These are phyloP conservation scores for Leucosporidium creatinivorum DNA, from an alignment of 768 basidiomycete species.

Conservation along the genomic window DNA sequence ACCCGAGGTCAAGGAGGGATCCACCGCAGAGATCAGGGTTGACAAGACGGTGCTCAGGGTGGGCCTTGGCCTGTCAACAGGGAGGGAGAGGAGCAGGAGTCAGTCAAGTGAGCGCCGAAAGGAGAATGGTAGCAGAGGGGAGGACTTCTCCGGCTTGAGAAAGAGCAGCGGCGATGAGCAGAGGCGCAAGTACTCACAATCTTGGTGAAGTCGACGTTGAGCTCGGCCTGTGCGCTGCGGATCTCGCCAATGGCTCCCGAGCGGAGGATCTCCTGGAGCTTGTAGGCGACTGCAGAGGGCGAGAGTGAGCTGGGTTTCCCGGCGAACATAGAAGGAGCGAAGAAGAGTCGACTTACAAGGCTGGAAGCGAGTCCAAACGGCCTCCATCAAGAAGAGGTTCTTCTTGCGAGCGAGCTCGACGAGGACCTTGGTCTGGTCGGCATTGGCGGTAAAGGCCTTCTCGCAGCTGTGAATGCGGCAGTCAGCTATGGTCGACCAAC, in stretches of 20 bases:
- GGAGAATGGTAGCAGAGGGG: no score
- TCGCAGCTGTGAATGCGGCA: constrained; percentile 29
- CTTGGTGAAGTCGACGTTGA: constrained; percentile 35
- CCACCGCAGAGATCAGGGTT: constrained; percentile 41
- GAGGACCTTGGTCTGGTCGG: constrained; percentile 37
- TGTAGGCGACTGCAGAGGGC: constrained; percentile 22
- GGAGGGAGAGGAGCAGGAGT: no score
- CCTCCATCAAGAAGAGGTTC: constrained; percentile 43
- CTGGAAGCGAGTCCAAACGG: constrained; percentile 43
- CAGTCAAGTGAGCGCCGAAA: no score
- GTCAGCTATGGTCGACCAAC: no score
- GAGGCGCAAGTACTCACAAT: no score
- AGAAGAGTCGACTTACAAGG: constrained; percentile 14
- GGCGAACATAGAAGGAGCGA: no score
- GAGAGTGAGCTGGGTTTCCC: no score
- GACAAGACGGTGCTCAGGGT: constrained; percentile 34
- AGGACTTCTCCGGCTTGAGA: no score
- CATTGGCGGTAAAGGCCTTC: constrained; percentile 41
- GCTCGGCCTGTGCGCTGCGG: constrained; percentile 37
- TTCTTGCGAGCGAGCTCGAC: constrained; percentile 39
- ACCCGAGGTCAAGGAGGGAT: constrained; percentile 41
- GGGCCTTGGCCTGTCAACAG: no score
- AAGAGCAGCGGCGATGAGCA: no score
- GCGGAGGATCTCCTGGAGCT: constrained; percentile 38
- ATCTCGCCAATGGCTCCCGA: constrained; percentile 40